A percentile compares a stretch with the other conserved stretches of the same genome.
Conservation (phyloP, 768 basidiomycete species). For the Multifurca ochricompacta region DNA sequence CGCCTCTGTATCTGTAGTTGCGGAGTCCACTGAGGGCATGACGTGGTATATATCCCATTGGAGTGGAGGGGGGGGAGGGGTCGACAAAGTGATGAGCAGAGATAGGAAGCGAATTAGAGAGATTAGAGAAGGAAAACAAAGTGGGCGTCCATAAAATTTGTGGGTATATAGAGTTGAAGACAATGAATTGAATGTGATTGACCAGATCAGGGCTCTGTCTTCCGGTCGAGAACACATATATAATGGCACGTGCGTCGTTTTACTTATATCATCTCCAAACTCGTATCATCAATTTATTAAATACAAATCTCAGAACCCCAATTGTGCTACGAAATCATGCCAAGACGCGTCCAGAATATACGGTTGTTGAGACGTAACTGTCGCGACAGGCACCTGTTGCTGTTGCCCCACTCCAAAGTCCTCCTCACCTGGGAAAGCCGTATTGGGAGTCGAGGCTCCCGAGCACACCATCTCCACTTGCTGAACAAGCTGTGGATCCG, state of each 20-base stretch:
- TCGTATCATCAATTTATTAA: background rate
- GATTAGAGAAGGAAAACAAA: background rate
- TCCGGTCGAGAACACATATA: background rate
- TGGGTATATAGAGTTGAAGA: background rate
- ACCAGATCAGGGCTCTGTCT: no score
- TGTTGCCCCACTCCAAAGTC: constrained; percentile 3
- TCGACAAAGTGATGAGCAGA: background rate
- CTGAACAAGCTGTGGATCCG: constrained; percentile 21
- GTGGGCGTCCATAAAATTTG: background rate
- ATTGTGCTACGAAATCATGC: constrained; percentile 61
- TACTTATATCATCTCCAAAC: background rate
- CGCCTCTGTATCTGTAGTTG: constrained; percentile 71
- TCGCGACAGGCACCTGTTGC: background rate
- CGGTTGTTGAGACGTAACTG: constrained; percentile 9
- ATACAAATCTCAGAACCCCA: constrained; percentile 37
- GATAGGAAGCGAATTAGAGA: background rate
- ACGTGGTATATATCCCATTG: constrained; percentile 64
- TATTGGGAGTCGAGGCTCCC: constrained; percentile 3
- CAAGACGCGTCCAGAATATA: constrained; percentile 52
- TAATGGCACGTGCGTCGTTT: background rate
- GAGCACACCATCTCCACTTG: constrained; percentile 16
- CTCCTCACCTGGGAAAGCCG: constrained; percentile 15
- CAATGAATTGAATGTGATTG: no score
- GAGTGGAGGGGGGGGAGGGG: background rate
- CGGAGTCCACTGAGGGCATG: constrained; percentile 66